Conservation (phyloP, 73 alveolate genomes). For the Paramecium bursaria region DNA sequence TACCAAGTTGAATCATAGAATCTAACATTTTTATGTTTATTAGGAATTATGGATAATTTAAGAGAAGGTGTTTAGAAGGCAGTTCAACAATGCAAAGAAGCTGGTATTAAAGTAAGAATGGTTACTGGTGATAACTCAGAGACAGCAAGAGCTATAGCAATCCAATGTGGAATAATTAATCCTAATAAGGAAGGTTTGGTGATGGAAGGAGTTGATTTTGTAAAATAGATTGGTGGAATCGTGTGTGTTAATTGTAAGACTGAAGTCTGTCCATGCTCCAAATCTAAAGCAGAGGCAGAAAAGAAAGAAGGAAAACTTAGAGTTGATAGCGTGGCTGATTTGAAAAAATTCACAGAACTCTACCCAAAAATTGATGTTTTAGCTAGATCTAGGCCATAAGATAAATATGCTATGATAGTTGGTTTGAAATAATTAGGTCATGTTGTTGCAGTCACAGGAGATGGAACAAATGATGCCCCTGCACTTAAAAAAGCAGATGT, state of each 20-base stretch:
- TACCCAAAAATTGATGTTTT: conserved; percentile 77
- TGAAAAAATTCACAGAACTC: conserved; percentile 73
- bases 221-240: conserved; percentile 85
- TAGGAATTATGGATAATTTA: conserved; percentile 83
- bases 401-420: conserved; percentile 88
- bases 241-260: conserved; percentile 79
- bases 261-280: conserved; percentile 67
- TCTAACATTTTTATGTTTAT: conserved; percentile 77
- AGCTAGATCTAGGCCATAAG: conserved; percentile 93
- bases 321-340: conserved; percentile 82
- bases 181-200: conserved; percentile 43
- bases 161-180: conserved; percentile 77
- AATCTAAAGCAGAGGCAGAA: conserved; percentile 54
- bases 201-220: conserved; percentile 82
- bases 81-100: conserved; percentile 71
- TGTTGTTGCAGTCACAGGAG: conserved; percentile 96
- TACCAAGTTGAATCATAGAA: conserved; percentile 73
- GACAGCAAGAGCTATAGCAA: conserved; percentile 94
- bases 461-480: conserved; percentile 96
- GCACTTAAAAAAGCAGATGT: conserved; percentile 93
- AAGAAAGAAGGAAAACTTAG: conserved; percentile 56
- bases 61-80: conserved; percentile 80
- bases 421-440: conserved; percentile 87
- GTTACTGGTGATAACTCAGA: conserved; percentile 94
- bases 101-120: conserved; percentile 91